Conservation (phyloP, 75 land plant genomes). For the Cunninghamia lanceolata region DNA sequence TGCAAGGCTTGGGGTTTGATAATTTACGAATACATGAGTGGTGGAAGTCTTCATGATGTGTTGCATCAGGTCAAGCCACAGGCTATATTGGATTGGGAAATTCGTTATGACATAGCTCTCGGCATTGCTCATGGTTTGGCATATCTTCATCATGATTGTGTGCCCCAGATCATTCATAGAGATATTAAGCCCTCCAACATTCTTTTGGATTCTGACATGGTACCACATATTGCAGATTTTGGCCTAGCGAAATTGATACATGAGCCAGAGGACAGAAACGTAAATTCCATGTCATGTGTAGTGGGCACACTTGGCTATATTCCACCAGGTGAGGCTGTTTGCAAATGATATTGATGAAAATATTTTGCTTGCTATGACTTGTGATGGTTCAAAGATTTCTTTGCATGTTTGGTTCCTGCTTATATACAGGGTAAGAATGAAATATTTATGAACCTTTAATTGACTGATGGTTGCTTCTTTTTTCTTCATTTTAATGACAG, state of each 20-base stretch:
- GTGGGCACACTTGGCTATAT: constrained; percentile 63
- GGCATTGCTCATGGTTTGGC: constrained; percentile 52
- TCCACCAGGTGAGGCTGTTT: constrained; percentile 43
- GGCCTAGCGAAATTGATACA: constrained; percentile 32
- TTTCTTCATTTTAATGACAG: constrained; percentile 19
- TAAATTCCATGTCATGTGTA: constrained; percentile 29
- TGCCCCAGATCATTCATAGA: constrained; percentile 48
- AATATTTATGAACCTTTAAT: neutral
- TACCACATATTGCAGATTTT: constrained; percentile 56
- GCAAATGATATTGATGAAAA: neutral
- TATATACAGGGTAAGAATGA: neutral
- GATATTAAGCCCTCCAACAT: constrained; percentile 51
- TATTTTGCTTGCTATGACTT: neutral
- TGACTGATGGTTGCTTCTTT: neutral
- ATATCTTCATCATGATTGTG: constrained; percentile 50
- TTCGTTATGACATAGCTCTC: constrained; percentile 29
- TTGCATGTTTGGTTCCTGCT: neutral
- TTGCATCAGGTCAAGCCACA: constrained; percentile 33
- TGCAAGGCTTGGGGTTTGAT: constrained; percentile 31
- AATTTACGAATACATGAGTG: constrained; percentile 46
- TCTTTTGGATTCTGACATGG: constrained; percentile 45
- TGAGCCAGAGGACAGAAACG: constrained; percentile 16
- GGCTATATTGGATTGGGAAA: constrained; percentile 31
- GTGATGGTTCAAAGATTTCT: neutral
- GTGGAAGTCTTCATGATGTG: constrained; percentile 42